phyloP scores from a whole-genome alignment of 2,329 filamentous ascomycete genomes.

The Nigrospora oryzae region DNA sequence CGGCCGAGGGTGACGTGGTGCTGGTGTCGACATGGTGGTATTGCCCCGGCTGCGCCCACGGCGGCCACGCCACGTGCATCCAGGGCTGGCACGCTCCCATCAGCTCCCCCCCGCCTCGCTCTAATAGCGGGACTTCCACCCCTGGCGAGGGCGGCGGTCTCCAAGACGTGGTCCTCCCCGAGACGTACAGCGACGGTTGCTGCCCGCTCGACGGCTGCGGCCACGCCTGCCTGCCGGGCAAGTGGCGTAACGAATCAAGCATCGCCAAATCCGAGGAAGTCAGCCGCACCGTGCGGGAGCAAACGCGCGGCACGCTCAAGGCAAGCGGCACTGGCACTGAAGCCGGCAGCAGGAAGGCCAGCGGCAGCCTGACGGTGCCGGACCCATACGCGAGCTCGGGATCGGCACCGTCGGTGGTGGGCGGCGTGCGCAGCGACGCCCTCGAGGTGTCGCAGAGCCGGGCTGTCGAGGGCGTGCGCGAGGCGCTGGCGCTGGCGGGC shows the following conservation, averaged over 20 bases:
- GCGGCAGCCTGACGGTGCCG: slow-evolving; percentile 6
- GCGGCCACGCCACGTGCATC: slow-evolving; percentile 53
- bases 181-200: slow-evolving; percentile 43
- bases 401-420: slow-evolving; percentile 9
- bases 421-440: slow-evolving; percentile 34
- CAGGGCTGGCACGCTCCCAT: slow-evolving; percentile 46
- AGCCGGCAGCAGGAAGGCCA: slow-evolving; percentile 8
- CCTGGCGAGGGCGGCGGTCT: not conserved
- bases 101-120: slow-evolving; percentile 1
- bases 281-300: slow-evolving; percentile 36
- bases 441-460: slow-evolving; percentile 50
- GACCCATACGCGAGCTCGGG: slow-evolving; percentile 5
- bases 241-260: slow-evolving; percentile 40
- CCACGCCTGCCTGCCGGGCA: slow-evolving; percentile 52
- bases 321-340: not conserved
- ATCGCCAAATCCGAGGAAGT: slow-evolving; percentile 43
- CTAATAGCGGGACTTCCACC: slow-evolving; percentile 3
- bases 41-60: slow-evolving; percentile 54
- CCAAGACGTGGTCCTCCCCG: slow-evolving; percentile 15
- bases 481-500: slow-evolving; percentile 31
- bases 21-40: slow-evolving; percentile 50
- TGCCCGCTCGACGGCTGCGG: slow-evolving; percentile 59
- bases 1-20: slow-evolving; percentile 9
- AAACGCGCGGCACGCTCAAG: slow-evolving; percentile 16
- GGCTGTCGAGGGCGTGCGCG: slow-evolving; percentile 52